Percentiles rank a stretch among this genome's conserved stretches.
These are phyloP conservation scores for Phytopythium mirpurense DNA, from an alignment of 352 stramenopile species.

Conservation along the genomic window DNA sequence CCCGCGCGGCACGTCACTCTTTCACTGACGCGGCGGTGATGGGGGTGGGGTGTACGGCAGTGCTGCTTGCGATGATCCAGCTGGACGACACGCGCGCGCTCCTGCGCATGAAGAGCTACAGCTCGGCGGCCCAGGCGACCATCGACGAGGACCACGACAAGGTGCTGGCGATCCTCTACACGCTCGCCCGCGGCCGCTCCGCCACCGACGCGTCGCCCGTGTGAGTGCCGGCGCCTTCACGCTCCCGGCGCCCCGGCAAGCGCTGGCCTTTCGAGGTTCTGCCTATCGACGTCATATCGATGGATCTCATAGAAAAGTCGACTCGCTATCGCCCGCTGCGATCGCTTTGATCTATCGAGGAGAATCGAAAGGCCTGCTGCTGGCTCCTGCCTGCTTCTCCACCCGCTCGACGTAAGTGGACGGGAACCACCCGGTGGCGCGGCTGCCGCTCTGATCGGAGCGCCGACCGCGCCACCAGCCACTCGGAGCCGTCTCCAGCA, in stretches of 20 bases:
- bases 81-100: conserved; percentile 48
- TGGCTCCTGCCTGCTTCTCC: neutral
- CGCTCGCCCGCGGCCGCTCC: conserved; percentile 19
- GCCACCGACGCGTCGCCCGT: neutral
- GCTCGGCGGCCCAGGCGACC: conserved; percentile 25
- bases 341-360: too few species aligned
- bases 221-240: neutral
- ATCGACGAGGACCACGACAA: conserved; percentile 36
- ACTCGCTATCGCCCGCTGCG: too few species aligned
- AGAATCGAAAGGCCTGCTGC: neutral
- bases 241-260: too few species aligned
- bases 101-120: conserved; percentile 69
- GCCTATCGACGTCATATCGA: too few species aligned
- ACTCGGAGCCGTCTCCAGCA: conserved; percentile 31
- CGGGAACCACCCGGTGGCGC: conserved; percentile 34
- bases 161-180: conserved; percentile 44
- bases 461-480: conserved; percentile 35
- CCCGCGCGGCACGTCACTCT: too few species aligned
- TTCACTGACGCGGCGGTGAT: too few species aligned
- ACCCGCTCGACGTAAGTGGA: conserved; percentile 44
- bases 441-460: neutral
- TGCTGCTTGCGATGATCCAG: conserved; percentile 75
- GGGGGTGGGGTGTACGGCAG: too few species aligned
- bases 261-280: too few species aligned
- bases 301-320: too few species aligned